phyloP scores from a whole-genome alignment of 371 early-diverging fungal species.

The Mortierella sp. region DNA sequence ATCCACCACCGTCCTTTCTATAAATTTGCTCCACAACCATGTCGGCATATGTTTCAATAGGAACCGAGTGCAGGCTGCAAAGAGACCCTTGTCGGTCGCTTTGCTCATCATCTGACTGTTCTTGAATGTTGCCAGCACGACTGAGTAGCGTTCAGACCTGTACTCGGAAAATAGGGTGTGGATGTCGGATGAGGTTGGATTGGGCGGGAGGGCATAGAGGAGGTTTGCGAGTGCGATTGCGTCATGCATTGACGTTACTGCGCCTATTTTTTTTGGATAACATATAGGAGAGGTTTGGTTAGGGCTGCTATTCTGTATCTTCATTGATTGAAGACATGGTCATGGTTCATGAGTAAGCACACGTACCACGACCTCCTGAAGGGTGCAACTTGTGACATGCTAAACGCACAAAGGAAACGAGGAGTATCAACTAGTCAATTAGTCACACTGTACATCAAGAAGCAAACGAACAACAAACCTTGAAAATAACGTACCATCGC shows the following conservation, averaged over 20 bases:
- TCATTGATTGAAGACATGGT: neutral
- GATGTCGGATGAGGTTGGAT: neutral
- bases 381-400: neutral
- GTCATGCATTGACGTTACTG: constrained; percentile 15
- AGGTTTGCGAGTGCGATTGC: constrained; percentile 19
- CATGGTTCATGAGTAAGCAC: neutral
- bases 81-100: neutral
- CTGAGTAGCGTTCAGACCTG: neutral
- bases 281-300: neutral
- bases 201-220: constrained; percentile 3
- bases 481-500: neutral
- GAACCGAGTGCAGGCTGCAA: neutral
- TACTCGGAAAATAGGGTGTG: constrained; percentile 6
- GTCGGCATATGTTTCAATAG: neutral
- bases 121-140: constrained; percentile 2
- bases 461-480: neutral
- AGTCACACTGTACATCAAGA: neutral
- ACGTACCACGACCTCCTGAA: neutral
- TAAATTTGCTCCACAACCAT: neutral
- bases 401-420: neutral
- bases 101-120: constrained; percentile 15
- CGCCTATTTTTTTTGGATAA: neutral
- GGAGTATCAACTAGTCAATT: neutral
- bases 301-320: neutral
- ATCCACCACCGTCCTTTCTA: neutral